These are phyloP conservation scores for Trametes punicea DNA, from an alignment of 768 basidiomycete genomes.

Conservation along the genomic window DNA sequence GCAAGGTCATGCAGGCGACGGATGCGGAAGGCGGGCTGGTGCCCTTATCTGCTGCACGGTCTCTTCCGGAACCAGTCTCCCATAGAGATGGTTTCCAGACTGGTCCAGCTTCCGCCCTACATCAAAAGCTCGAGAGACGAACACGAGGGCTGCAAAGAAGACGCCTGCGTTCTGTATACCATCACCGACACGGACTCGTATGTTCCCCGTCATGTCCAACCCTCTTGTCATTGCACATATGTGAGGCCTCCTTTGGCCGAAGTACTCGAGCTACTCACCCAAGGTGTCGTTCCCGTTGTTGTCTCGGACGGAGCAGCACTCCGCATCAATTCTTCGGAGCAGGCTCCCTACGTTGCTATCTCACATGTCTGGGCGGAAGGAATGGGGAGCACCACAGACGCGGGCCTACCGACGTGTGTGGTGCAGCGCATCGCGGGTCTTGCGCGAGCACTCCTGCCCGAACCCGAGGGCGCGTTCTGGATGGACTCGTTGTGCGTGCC, in stretches of 20 bases:
- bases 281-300: not conserved
- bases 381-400: constrained; percentile 17
- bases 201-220: not conserved
- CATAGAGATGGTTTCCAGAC: not conserved
- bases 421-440: constrained; percentile 1
- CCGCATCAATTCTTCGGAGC: not conserved
- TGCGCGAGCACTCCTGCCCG: not conserved
- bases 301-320: not conserved
- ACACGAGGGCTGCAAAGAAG: not conserved
- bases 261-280: not conserved
- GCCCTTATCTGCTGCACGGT: not conserved
- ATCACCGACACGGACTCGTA: not conserved
- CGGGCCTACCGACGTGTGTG: constrained; percentile 11
- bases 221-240: not conserved
- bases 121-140: not conserved
- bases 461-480: constrained; percentile 11
- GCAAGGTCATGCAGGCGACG: not conserved
- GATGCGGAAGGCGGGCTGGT: not conserved
- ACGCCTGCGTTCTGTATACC: not conserved
- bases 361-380: constrained; percentile 3
- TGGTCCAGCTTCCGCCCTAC: not conserved
- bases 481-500: constrained; percentile 18
- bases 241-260: not conserved
- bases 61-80: too few relatives aligned
- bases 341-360: not conserved